Base-by-base conservation (phyloP, 371 early-diverging fungal genomes). In the Actinomortierella wolfii region DNA sequence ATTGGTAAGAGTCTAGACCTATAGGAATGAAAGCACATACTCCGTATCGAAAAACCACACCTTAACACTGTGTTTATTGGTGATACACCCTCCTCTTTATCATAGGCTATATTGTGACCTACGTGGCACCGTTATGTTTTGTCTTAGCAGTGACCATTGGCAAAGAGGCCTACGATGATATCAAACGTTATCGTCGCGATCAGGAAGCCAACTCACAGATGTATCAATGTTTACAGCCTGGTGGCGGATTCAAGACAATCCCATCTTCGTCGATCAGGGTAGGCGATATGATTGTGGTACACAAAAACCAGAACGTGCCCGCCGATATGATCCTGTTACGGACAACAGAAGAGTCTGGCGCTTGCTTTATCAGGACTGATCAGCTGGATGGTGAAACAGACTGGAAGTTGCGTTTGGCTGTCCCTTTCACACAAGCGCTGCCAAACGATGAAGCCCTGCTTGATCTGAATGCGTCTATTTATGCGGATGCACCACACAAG, bases 371-470 rank as follows among this genome's bases (percentile, higher is more conserved):
- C 70, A 83, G 99, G 50, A 99, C 99, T 3, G 99, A 99, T 81
- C 99, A 99, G 71, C 82, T 99, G 46, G 99, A 99, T 77, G 99
- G 99, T 60, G 99, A 99, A 76, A 99, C 99, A 0, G 99, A 99
- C 70, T 99, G 99, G 99, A 99, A 99, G 79, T 78, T 98, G 58
- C 84, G 93, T 40, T 68, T 95, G 18, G 96, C 97, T 0, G 89
- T 95, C 20, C 89, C 93, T 15, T 84, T 86, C 0, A 81, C 87
- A 21, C 97, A 97, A 68, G 85, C 87, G 51, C 68, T 94, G 18
- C 74, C 82, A 2, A 77, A 78, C 25, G 89, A 92, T 57, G 62
- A 77, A 40, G 80, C 81, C 3, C 69, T 95, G 34, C 64, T 91
- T 39, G 63, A 76, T 34, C 57, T 89, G 34, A 77, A 84, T 14